Percentiles rank a stretch among this genome's conserved stretches.
Evolutionary conservation across 2,329 filamentous ascomycete genomes (phyloP).

Genomic region (Ascochyta fabae): DNA sequence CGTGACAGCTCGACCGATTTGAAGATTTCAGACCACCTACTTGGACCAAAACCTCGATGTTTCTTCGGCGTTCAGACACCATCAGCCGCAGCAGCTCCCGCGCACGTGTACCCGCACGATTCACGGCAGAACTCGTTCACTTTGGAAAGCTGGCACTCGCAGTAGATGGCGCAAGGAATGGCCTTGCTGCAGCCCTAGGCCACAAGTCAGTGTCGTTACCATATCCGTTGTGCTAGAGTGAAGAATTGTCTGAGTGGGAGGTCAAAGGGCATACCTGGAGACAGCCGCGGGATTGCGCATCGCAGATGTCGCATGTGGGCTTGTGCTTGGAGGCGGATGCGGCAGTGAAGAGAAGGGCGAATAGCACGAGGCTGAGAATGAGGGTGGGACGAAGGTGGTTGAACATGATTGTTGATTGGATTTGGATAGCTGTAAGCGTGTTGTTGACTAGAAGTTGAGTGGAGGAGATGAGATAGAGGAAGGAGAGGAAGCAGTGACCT

Average conservation of each 20-base stretch:
- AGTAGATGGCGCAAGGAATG: not conserved
- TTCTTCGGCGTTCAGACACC: not conserved
- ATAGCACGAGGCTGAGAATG: not conserved
- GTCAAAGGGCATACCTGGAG: not conserved
- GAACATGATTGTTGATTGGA: not conserved
- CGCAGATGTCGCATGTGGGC: not conserved
- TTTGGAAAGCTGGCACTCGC: not conserved
- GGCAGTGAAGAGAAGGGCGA: not conserved
- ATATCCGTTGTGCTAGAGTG: not conserved
- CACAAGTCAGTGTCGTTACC: too few species aligned
- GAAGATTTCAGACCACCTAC: not conserved
- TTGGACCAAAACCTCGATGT: not conserved
- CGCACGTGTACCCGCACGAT: not conserved
- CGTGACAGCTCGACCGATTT: not conserved
- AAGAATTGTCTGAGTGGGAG: not conserved
- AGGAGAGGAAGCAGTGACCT: not conserved
- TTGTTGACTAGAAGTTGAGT: not conserved
- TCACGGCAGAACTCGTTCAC: not conserved
- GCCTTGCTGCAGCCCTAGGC: not conserved
- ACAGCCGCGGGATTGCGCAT: not conserved
- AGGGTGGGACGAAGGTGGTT: not conserved
- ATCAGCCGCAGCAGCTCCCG: not conserved
- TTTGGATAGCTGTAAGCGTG: not conserved
- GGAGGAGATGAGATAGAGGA: not conserved
- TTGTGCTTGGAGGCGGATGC: not conserved